phyloP scores from a whole-genome alignment of 495 filamentous ascomycete species.

The Penicillium dipodomyicola region DNA sequence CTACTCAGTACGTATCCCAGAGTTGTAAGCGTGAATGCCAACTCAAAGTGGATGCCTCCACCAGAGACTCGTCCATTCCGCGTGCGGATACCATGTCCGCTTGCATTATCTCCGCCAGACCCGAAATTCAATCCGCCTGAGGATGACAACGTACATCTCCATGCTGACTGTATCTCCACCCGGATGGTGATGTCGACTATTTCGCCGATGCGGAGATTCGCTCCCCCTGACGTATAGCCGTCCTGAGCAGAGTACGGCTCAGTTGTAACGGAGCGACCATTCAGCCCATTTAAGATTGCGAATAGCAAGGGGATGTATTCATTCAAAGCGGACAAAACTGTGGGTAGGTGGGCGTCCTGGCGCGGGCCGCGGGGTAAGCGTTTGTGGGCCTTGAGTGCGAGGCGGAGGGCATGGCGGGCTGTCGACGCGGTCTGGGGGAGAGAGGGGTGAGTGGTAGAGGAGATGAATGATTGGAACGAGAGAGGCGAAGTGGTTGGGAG shows the following conservation, averaged over 20 bases:
- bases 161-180: slow-evolving; percentile 63
- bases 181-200: slow-evolving; percentile 65
- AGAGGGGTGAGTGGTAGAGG: slow-evolving; percentile 74
- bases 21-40: slow-evolving; percentile 73
- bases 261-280: slow-evolving; percentile 32
- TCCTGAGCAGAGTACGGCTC: slow-evolving; percentile 2
- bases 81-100: slow-evolving; percentile 2
- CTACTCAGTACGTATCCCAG: slow-evolving; percentile 70
- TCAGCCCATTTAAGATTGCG: slow-evolving; percentile 67
- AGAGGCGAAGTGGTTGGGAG: slow-evolving; percentile 83
- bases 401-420: slow-evolving; percentile 71
- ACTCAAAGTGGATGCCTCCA: slow-evolving; percentile 77
- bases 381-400: slow-evolving; percentile 78
- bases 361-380: slow-evolving; percentile 59
- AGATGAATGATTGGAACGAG: slow-evolving; percentile 70
- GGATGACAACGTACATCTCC: slow-evolving; percentile 76
- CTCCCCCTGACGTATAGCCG: not conserved
- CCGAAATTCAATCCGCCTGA: slow-evolving; percentile 21
- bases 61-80: slow-evolving; percentile 56
- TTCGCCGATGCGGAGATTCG: slow-evolving; percentile 32
- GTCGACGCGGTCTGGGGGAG: slow-evolving; percentile 74
- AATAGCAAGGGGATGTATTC: slow-evolving; percentile 79
- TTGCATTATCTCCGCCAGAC: not conserved
- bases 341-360: slow-evolving; percentile 64
- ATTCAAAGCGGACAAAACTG: slow-evolving; percentile 63